Evolutionary conservation across 306 rosid species (phyloP).

Genomic region (Ormosia emarginata): DNA sequence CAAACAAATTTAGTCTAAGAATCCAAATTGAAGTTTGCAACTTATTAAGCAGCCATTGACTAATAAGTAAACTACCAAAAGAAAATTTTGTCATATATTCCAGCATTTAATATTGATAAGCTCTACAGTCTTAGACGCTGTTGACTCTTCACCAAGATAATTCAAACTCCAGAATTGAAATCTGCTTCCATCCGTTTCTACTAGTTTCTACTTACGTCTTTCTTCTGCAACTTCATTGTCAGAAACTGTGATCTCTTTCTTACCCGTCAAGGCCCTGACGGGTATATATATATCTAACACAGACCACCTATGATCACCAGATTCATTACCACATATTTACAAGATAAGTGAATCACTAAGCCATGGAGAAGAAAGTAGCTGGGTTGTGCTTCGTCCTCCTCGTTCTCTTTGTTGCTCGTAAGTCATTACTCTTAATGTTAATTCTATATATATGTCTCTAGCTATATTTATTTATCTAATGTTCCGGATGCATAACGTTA

Average conservation of each 20-base stretch:
- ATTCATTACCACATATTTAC: not conserved
- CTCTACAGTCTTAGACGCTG: not conserved
- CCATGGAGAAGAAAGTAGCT: conserved; percentile 5
- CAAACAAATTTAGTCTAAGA: no score
- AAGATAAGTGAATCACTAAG: not conserved
- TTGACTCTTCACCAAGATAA: not conserved
- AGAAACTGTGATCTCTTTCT: not conserved
- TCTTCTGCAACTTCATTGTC: not conserved
- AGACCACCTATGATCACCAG: not conserved
- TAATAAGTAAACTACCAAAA: no score
- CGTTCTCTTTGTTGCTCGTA: conserved; percentile 34
- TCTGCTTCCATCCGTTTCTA: not conserved
- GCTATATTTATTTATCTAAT: not conserved
- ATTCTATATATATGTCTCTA: not conserved
- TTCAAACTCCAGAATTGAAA: not conserved
- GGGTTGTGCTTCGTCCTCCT: conserved; percentile 26
- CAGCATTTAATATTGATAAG: not conserved
- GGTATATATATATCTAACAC: not conserved
- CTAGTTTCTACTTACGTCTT: not conserved
- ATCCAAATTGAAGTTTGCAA: no score
- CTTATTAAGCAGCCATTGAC: no score
- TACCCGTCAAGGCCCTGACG: not conserved
- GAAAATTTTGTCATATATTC: no score
- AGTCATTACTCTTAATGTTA: not conserved
- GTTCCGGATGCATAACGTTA: not conserved